Conservation (phyloP, 148 eudicot genomes). For the Selenicereus undatus region DNA sequence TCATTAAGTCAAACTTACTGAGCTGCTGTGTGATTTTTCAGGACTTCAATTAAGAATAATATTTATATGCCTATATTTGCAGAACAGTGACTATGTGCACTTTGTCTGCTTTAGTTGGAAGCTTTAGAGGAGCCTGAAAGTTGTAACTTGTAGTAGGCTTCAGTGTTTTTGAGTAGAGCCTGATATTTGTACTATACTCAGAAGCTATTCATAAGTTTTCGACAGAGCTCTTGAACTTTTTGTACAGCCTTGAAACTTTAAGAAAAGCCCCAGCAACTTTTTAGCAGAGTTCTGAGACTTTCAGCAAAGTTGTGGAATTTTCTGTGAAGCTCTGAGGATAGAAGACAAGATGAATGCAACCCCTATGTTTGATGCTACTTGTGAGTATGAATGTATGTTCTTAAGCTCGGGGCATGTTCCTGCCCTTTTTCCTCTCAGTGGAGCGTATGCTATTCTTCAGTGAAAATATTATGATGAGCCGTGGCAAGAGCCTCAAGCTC, state of each 20-base stretch:
- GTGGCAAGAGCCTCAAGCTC: too few relatives aligned
- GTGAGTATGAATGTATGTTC: too few relatives aligned
- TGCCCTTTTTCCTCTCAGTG: too few relatives aligned
- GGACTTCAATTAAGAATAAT: too few relatives aligned
- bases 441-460: not conserved
- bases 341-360: not conserved
- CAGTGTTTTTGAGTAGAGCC: not conserved
- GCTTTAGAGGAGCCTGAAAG: not conserved
- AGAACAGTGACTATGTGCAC: not conserved
- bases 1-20: not conserved
- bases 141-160: not conserved
- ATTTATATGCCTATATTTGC: too few relatives aligned
- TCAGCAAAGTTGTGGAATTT: not conserved
- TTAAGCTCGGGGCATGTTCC: too few relatives aligned
- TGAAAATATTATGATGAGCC: not conserved
- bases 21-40: not conserved
- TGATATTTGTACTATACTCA: not conserved
- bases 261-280: not conserved
- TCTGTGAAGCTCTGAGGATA: not conserved
- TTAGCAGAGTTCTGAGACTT: not conserved
- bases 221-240: not conserved
- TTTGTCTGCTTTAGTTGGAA: not conserved
- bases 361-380: not conserved
- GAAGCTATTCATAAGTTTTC: too few relatives aligned
- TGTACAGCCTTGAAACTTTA: not conserved